Evolutionary conservation across 2,329 filamentous ascomycete species (phyloP), one percentile per base, ranked within the genome.

Genomic region (Verticillium longisporum): DNA sequence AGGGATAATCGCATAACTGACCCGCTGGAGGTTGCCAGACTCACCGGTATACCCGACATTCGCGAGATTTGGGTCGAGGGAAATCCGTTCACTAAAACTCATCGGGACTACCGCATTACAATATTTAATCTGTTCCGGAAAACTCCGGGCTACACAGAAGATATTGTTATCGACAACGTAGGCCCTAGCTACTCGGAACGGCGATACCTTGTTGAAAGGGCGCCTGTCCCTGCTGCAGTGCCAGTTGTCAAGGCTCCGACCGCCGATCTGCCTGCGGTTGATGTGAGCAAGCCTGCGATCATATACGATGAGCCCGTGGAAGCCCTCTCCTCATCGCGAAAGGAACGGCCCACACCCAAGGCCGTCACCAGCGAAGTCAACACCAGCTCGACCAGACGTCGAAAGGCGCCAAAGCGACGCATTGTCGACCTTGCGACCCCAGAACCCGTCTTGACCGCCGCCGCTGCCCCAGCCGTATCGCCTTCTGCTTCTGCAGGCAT

Each of bases 121-220:
- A 96, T 98, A 64, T 97, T 99, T 85, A 99, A 98, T 69, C 81
- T 98, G 2, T 99, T 99, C 80, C 87, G 95, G 65, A 88, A 86
- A 62, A 92, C 91, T 0, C 91, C 94, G 11, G 95, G 95, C 6
- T 96, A 95, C 70, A 89, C 88, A 0, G 91, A 97, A 66, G 95
- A 99, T 70, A 87, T 98, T 62, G 80, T 92, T 55, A 94, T 99
- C 67, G 94, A 99, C 72, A 88, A 89, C 2, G 85, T 86, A 37
- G 89, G 89, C 0, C 94, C 95, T 1, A 88, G 84, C n/a, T 96
- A 92, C 70, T 84, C 87, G 15, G 95, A 99, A 78, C 88, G 87
- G 71, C 92, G 92, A 69, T 88, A 90, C 66, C 81, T 99, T 54
- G 84, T 93, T 5, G 93, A 97, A 58, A 87, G 93, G 56, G 90